Conservation (phyloP, 805 yeast species). For the Naumovozyma baii region DNA sequence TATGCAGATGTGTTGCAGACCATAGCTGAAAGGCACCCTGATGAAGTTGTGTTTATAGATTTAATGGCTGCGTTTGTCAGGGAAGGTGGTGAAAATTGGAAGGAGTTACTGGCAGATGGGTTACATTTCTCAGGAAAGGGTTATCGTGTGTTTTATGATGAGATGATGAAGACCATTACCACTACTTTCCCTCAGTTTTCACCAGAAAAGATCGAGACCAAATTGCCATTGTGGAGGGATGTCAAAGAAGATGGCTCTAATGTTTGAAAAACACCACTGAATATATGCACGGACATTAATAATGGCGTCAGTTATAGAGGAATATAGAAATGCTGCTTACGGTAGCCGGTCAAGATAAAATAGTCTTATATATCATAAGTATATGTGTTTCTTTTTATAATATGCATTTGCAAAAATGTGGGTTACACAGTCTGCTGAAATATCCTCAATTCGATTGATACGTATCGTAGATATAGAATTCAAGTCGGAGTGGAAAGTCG, state of each 20-base stretch:
- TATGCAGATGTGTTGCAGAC: conserved; percentile 44
- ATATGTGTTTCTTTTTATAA: too few relatives aligned
- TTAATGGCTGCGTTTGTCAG: conserved; percentile 37
- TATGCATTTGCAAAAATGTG: too few relatives aligned
- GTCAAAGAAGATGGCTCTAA: conserved; percentile 22
- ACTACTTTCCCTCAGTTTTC: conserved; percentile 39
- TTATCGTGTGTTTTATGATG: conserved; percentile 42
- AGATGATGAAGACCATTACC: conserved; percentile 33
- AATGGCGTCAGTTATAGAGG: too few relatives aligned
- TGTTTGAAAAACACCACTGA: background rate
- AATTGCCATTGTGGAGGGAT: conserved; percentile 36
- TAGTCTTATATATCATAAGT: too few relatives aligned
- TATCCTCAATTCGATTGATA: too few relatives aligned
- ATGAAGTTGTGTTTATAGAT: conserved; percentile 50
- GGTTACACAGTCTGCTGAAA: too few relatives aligned
- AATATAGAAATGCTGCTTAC: too few relatives aligned
- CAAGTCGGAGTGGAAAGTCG: too few relatives aligned
- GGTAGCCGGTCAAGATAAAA: too few relatives aligned
- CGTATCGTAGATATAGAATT: too few relatives aligned
- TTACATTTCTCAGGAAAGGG: conserved; percentile 50
- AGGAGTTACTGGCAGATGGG: conserved; percentile 41
- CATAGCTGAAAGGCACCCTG: conserved; percentile 33
- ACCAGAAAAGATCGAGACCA: conserved; percentile 33
- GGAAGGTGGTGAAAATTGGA: conserved; percentile 33
- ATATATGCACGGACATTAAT: too few relatives aligned